Evolutionary conservation across 306 rosid species (phyloP).

Genomic region (Luffa acutangula): DNA sequence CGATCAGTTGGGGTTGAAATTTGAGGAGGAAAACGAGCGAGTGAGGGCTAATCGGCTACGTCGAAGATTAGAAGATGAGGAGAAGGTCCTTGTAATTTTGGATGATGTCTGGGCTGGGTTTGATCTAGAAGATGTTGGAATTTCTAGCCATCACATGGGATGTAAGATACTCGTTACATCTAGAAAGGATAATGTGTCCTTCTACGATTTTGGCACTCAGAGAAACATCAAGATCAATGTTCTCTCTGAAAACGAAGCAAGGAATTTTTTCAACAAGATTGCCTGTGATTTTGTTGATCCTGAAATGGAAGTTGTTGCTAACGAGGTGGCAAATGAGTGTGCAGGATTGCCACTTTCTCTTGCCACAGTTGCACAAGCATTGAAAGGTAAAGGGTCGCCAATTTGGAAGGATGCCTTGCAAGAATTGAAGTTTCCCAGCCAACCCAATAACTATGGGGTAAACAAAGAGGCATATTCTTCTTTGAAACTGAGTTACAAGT

Average conservation of each 20-base stretch:
- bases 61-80: neutral
- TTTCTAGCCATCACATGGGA: neutral
- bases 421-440: neutral
- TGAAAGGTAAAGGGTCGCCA: neutral
- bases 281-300: neutral
- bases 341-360: conserved; percentile 14
- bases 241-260: neutral
- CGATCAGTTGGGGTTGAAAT: neutral
- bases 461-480: neutral
- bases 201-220: neutral
- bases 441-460: neutral
- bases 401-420: neutral
- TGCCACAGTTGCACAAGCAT: conserved; percentile 6
- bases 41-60: neutral
- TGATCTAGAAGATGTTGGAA: conserved; percentile 2
- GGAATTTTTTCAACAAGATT: conserved; percentile 10
- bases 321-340: conserved; percentile 7
- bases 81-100: neutral
- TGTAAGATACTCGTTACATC: conserved; percentile 14
- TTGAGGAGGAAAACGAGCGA: neutral
- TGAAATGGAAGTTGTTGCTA: neutral
- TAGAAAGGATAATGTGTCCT: neutral
- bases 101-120: neutral
- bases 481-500: conserved; percentile 12
- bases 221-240: neutral